Base-by-base conservation (phyloP, 1,284 basidiomycete species). In the Trichosporon sp. region DNA sequence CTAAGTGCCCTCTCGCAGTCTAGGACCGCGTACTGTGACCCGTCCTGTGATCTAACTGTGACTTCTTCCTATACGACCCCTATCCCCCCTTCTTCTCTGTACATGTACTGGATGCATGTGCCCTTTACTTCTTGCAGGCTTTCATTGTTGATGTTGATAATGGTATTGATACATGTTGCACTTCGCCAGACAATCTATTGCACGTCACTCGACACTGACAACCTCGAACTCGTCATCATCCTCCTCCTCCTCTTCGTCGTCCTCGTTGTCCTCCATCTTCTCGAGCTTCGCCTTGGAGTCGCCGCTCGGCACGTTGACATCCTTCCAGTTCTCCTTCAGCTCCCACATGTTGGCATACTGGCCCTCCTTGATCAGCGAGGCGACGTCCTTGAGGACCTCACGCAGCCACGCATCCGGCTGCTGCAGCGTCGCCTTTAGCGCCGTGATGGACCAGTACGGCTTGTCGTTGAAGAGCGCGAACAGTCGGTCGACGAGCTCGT, bases 401-500 rank as follows among this genome's bases (percentile, higher is more conserved):
- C 93, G 91, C 63, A 98, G 85, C 78, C 93, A 97, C 14, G 84
- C 87, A 77, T 95, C 91, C 1, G 95, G 95, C 79, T 98, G 95
- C 75, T 94, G 88, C 0, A 90, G 91, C 61, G 86, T 87, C 67
- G 89, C 87, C 56, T 91, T 86, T 59, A 97, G 81, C 16, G 86
- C 83, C 68, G 89, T 89, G 76, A 96, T 87, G 65, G 87, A 84
- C 93, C 93, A 97, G 68, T 88, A 88, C 36, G 89, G 86, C 65
- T 86, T 86, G 61, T 91, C 86, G 64, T 86, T 85, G 82, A 95
- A 98, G 8, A 89, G 82, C 1, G 80, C 74, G 78, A 97, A 95
- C 31, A 98, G 85, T 67, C 89, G 80, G 78, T 97, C 92, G 74
- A 93, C 84, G 9, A 98, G 85, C 74, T 95, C 91, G 81, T 49